Evolutionary conservation across 257 asterid genomes (phyloP), one percentile per base, ranked within the genome.

Genomic region (Solanum peruvianum): DNA sequence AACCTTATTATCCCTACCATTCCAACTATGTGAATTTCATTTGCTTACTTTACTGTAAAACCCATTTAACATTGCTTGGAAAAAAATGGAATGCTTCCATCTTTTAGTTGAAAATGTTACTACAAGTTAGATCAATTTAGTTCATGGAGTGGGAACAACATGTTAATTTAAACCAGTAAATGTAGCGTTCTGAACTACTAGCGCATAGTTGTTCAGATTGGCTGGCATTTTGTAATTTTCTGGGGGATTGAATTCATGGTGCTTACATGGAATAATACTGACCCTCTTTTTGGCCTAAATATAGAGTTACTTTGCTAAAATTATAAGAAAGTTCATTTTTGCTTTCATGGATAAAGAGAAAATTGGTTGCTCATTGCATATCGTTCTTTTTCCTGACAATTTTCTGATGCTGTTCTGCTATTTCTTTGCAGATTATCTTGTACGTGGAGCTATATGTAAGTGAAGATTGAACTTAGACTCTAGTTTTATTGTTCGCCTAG

Each of bases 361-460:
- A 47, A 18, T 16, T 29, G 42, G 44, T 47, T 80, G 85, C 67
- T 80, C 44, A 11, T 29, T 27, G 37, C 2, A 6, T 27, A 80
- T 29, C 39, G 20, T 80, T 29, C 11, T 80, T 42, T 27, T 47
- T 16, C 11, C 20, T 80, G 11, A 47, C 42, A 80, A 16, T 27
- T 16, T 47, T 45, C 62, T 77, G 84, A 77, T 77, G 83, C 39
- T 77, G 15, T 44, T 80, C 18, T 80, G 27, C 67, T 80, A 29
- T 47, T 47, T 80, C 44, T 29, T 25, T 91, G 96, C 98, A 96
- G 98, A 89, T 94, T 82, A 86, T 94, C 86, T 88, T 96, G 93
- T 96, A 96, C 87, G 89, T 96, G n/a, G 98, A 96, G 88, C 75
- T 96, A 88, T 96, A 94, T 73, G 98, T 94, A 92, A 94, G 98